Base-by-base conservation (phyloP, 78 protist species). In the Dictyostelium discoideum region DNA sequence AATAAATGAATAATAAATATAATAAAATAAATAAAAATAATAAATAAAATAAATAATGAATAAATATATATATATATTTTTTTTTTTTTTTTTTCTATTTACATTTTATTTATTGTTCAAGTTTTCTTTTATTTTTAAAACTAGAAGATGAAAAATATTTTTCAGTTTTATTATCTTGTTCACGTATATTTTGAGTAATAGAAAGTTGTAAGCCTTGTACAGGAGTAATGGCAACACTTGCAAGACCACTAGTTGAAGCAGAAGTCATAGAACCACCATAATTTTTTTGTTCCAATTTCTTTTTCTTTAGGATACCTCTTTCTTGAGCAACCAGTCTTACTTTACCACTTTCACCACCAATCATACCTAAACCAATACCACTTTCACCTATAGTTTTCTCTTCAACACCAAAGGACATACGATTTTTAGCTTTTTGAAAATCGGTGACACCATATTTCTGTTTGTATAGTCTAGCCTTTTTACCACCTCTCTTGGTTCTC, bases 401-500 rank as follows among this genome's bases (percentile, higher is more conserved):
- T 67, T 84, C 96, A 0, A 81, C 93, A 48, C 85, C 92, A 60
- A 96, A 96, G 24, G 93, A 84, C 92, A 96, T 84, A 37, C 95
- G 54, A 72, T 96, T 96, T 22, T 83, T 81, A 14, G 89, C 96
- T 57, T 48, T 40, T 60, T 94, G 39, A 2, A 96, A 20, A 63
- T 96, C 97, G 5, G 97, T 96, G 26, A 74, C 46, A 24, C 42
- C 69, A 65, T 86, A 96, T 14, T 14, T 50, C 29, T 89, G 79
- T 44, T 96, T 96, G 7, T 18, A 20, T 4, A 24, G 8, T 50
- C 97, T 63, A 18, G 92, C 92, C 26, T 78, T 96, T 11, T 11
- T 69, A 5, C 98, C 98, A 63, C 98, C 98, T 20, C 98, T 63
- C 32, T 57, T 84, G 37, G 92, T 92, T 40, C 44, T 89, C 7